These are phyloP conservation scores for Pyropia haitanensis DNA, from an alignment of 23 red algal genomes.

Conservation along the genomic window DNA sequence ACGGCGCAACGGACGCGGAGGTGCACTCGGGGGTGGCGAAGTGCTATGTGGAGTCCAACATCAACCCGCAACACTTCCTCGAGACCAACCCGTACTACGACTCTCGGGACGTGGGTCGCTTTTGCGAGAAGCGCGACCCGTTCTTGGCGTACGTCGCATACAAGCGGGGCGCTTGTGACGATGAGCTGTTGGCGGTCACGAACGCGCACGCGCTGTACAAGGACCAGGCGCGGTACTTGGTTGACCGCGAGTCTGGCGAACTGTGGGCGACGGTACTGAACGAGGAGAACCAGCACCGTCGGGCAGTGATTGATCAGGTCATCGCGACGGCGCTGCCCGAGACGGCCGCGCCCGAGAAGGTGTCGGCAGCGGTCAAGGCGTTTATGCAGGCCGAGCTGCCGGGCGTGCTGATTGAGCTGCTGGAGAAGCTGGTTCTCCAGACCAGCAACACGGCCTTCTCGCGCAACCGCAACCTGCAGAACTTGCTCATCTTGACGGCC, in stretches of 20 bases:
- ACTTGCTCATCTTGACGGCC: slow-evolving; percentile 92
- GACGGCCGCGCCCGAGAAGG: slow-evolving; percentile 64
- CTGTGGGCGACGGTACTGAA: slow-evolving; percentile 79
- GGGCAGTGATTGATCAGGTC: slow-evolving; percentile 75
- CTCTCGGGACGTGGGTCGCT: slow-evolving; percentile 71
- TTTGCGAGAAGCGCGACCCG: slow-evolving; percentile 95
- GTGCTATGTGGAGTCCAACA: slow-evolving; percentile 92
- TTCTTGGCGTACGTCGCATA: slow-evolving; percentile 86
- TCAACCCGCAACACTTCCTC: slow-evolving; percentile 97
- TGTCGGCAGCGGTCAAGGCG: slow-evolving; percentile 80
- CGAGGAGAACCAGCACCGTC: slow-evolving; percentile 69
- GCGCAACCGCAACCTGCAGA: slow-evolving; percentile 90
- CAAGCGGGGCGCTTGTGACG: slow-evolving; percentile 82
- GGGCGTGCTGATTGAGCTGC: slow-evolving; percentile 85
- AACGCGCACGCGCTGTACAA: slow-evolving; percentile 74
- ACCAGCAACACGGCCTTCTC: slow-evolving; percentile 67
- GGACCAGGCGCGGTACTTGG: slow-evolving; percentile 84
- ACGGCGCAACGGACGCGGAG: slow-evolving; percentile 82
- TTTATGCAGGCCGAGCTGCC: slow-evolving; percentile 93
- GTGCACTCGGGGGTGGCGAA: slow-evolving; percentile 97
- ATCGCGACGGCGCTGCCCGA: slow-evolving; percentile 73
- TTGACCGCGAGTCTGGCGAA: slow-evolving; percentile 77
- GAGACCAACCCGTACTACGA: slow-evolving; percentile 97
- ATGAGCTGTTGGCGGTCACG: slow-evolving; percentile 84
- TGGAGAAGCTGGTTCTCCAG: slow-evolving; percentile 90